Base-by-base conservation (phyloP, 2,329 filamentous ascomycete genomes). In the Malbranchea cinnamomea region DNA sequence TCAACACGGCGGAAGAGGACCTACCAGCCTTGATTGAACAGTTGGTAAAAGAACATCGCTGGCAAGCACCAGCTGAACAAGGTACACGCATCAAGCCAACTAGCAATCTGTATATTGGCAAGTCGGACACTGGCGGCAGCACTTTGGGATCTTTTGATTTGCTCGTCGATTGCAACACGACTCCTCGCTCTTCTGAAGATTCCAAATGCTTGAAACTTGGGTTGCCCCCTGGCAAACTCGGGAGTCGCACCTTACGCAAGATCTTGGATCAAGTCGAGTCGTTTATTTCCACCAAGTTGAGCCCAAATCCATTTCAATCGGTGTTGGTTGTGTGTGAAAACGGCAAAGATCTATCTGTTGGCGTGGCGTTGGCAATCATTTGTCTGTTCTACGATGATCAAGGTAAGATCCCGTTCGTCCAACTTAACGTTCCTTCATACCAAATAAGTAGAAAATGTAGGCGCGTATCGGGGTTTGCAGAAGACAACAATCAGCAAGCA, bases 261-360 rank as follows among this genome's bases (percentile, higher is more conserved):
- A 73, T 79, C 6, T 59, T 95, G 3, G 63, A 69, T 1, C 63
- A 60, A 10, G 68, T 89, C 10, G 65, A 65, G 37, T 47, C 54
- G 2, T 79, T 80, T 47, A 62, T 68, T 2, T 44, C 52, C 4
- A 42, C 45, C 9, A 42, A 48, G 32, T 40, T 60, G 20, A 36
- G 34, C 10, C 36, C 39, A n/a, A 37, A 54, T 32, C 34, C 49
- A 4, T 36, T 47, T 15, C 43, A 41, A 18, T 45, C 50, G 9
- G 47, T 69, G 22, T 43, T 83, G 2, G 54, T 93, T 4, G 70
- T 71, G 4, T 93, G 85, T 48, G 69, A 77, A 15, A 78, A 71
- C 0, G 85, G 83, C 1, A 80, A 71, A 45, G 85, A 95, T 46
- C 55, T 92, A 7, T 78, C 83, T 0, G 67, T 91, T 1, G 87